Conservation (phyloP, 345 rosid species). For the sweet orange (Citrus sinensis) region DNA sequence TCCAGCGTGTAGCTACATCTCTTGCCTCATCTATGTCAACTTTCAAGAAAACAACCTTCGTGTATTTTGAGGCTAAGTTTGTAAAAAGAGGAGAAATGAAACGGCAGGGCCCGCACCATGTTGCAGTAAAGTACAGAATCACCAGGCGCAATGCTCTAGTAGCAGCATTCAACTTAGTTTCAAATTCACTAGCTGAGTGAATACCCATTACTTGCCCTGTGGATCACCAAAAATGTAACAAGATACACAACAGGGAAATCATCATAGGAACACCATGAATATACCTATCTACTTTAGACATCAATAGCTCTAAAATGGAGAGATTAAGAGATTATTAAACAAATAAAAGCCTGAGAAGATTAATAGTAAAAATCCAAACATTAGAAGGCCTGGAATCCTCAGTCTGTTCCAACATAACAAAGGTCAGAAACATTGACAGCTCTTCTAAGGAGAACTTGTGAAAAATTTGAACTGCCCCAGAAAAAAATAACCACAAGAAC, state of each 20-base stretch:
- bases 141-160: conserved; percentile 66
- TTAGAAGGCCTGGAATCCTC: background rate
- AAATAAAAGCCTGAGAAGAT: background rate
- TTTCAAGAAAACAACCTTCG: conserved; percentile 73
- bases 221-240: background rate
- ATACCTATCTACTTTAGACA: background rate
- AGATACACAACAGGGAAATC: background rate
- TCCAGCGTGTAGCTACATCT: conserved; percentile 64
- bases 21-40: conserved; percentile 64
- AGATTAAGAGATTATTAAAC: background rate
- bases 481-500: background rate
- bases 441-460: background rate
- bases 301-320: background rate
- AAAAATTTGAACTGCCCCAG: background rate
- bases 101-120: conserved; percentile 96
- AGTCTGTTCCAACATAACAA: background rate
- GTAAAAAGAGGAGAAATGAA: conserved; percentile 78
- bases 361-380: background rate
- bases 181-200: conserved; percentile 63
- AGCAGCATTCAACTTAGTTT: conserved; percentile 62
- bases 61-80: conserved; percentile 64
- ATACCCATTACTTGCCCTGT: conserved; percentile 76
- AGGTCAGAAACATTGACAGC: background rate
- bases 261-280: too few species aligned
- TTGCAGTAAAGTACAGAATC: conserved; percentile 82